A percentile compares a stretch with the other conserved stretches of the same genome.
Evolutionary conservation across 2,329 filamentous ascomycete genomes (phyloP).

Genomic region (Massarina eburnea): DNA sequence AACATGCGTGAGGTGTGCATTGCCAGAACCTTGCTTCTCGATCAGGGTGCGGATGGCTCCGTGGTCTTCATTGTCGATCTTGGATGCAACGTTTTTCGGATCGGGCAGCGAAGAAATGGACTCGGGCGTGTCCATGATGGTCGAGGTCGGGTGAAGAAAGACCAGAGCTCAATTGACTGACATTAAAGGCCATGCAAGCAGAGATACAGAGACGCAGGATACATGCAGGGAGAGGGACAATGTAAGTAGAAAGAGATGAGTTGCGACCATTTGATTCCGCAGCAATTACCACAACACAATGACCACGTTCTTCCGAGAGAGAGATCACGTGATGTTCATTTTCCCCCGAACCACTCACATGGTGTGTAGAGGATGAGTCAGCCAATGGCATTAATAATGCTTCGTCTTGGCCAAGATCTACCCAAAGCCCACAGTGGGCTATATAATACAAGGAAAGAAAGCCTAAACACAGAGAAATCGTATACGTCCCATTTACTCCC

Average conservation of each 20-base stretch:
- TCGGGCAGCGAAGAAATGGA: not conserved
- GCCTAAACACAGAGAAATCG: too few species aligned
- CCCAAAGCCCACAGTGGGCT: too few species aligned
- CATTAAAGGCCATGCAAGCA: not conserved
- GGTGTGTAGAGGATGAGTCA: not conserved
- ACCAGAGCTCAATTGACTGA: not conserved
- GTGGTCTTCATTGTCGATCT: not conserved
- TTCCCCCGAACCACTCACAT: not conserved
- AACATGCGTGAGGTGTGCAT: not conserved
- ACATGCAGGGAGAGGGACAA: not conserved
- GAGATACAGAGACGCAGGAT: not conserved
- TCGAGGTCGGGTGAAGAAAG: not conserved
- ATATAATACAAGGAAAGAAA: too few species aligned
- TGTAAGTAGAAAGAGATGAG: not conserved
- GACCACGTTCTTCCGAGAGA: not conserved
- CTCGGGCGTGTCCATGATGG: not conserved
- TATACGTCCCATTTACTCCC: not conserved
- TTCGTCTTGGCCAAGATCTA: too few species aligned
- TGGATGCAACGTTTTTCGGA: not conserved
- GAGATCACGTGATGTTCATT: not conserved
- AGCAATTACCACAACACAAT: not conserved
- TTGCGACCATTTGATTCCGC: not conserved
- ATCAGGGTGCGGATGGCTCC: not conserved
- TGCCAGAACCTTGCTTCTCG: not conserved
- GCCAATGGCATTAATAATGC: too few species aligned